Percentiles rank a stretch among this genome's conserved stretches.
Conservation (phyloP, 441 rosid species). For the Mallotus repandus region DNA sequence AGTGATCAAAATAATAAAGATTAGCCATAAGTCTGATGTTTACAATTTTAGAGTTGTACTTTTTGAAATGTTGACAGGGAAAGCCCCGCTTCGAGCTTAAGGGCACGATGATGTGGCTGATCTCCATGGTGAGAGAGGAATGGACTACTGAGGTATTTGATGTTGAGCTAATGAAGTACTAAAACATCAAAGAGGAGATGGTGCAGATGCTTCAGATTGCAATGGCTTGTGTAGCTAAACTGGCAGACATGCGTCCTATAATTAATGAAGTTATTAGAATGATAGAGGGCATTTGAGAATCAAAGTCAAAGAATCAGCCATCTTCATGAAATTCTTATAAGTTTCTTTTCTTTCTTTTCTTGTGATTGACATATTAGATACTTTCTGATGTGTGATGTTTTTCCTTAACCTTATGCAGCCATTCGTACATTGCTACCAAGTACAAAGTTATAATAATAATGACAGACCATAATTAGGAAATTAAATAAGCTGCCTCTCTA, state of each 20-base stretch:
- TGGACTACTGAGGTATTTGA: conserved; percentile 99
- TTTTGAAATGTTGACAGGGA: conserved; percentile 78
- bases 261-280: conserved; percentile 78
- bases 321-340: conserved; percentile 39
- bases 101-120: conserved; percentile 74
- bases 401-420: background rate
- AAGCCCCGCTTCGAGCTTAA: conserved; percentile 70
- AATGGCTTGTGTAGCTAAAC: conserved; percentile 65
- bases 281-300: conserved; percentile 69
- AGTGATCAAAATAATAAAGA: conserved; percentile 64
- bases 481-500: background rate
- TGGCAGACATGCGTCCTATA: conserved; percentile 71
- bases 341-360: too few species aligned
- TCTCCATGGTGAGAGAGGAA: conserved; percentile 86
- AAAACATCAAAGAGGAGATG: conserved; percentile 88
- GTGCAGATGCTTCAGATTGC: conserved; percentile 93
- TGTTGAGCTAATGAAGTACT: conserved; percentile 71
- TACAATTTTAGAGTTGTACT: conserved; percentile 88
- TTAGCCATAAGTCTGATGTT: conserved; percentile 68
- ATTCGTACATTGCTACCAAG: background rate
- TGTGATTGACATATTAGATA: background rate
- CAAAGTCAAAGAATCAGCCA: conserved; percentile 48
- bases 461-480: background rate
- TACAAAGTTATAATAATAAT: background rate
- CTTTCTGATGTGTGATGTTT: conserved; percentile 7